Evolutionary conservation across 208 protist genomes (phyloP).

Genomic region (Wallacemonas rigidus): DNA sequence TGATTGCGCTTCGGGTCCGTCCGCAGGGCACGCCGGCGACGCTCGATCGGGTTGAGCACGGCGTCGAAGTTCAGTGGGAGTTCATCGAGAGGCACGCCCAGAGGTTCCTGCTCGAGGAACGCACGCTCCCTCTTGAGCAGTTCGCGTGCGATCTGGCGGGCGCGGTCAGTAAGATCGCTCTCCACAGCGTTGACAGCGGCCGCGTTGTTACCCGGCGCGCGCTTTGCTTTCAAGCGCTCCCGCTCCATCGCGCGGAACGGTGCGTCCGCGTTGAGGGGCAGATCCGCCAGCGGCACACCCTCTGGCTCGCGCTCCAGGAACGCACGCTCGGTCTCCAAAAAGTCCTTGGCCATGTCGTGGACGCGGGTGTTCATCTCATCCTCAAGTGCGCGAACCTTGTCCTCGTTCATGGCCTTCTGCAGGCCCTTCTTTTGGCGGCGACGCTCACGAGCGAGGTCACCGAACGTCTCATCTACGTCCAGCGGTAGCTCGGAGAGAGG

Average conservation of each 20-base stretch:
- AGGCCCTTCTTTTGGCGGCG: conserved; percentile 56
- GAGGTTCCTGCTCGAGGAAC: conserved; percentile 83
- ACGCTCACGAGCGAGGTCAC: conserved; percentile 59
- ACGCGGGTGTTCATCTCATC: conserved; percentile 71
- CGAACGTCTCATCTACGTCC: conserved; percentile 64
- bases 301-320: conserved; percentile 65
- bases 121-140: conserved; percentile 74
- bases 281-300: conserved; percentile 39
- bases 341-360: conserved; percentile 54
- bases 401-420: conserved; percentile 40
- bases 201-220: conserved; percentile 10
- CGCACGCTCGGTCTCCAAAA: conserved; percentile 43
- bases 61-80: conserved; percentile 75
- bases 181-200: conserved; percentile 37
- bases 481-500: conserved; percentile 71
- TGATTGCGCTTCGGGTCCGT: conserved; percentile 53
- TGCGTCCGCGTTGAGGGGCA: conserved; percentile 36
- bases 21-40: conserved; percentile 46
- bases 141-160: conserved; percentile 48
- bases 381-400: conserved; percentile 52
- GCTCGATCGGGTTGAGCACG: conserved; percentile 72
- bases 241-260: conserved; percentile 39
- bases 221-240: conserved; percentile 28
- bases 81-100: conserved; percentile 77
- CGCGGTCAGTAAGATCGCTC: conserved; percentile 50